Percentiles rank a stretch among this genome's conserved stretches.
phyloP scores from a whole-genome alignment of 2,329 filamentous ascomycete genomes.

The Torrubiellomyces zombiae region DNA sequence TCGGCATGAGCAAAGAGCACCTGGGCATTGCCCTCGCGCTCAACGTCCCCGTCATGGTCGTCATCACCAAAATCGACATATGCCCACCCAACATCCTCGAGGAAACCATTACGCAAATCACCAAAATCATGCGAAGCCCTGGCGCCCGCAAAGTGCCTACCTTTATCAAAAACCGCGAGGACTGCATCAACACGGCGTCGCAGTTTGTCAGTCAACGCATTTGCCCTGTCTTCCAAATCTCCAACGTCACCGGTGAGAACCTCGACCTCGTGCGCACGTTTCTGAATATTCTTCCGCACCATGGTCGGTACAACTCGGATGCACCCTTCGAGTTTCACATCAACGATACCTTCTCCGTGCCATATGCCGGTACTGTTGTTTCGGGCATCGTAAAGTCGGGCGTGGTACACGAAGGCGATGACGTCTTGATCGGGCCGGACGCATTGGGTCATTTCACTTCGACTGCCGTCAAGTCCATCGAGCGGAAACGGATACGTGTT shows the following conservation, averaged over 20 bases:
- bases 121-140: conserved; percentile 82
- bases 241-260: conserved; percentile 87
- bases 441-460: conserved; percentile 75
- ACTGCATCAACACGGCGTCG: conserved; percentile 86
- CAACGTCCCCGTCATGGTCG: conserved; percentile 94
- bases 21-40: conserved; percentile 84
- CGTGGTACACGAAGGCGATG: conserved; percentile 79
- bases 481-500: conserved; percentile 81
- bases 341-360: conserved; percentile 96
- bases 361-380: conserved; percentile 91
- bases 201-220: conserved; percentile 93
- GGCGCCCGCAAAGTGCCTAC: conserved; percentile 91
- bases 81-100: conserved; percentile 90
- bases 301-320: conserved; percentile 78
- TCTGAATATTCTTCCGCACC: conserved; percentile 85
- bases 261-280: conserved; percentile 84
- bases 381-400: conserved; percentile 83
- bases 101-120: conserved; percentile 83
- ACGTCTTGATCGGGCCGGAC: conserved; percentile 77
- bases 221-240: conserved; percentile 94
- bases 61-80: conserved; percentile 96
- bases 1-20: conserved; percentile 98
- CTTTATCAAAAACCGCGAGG: conserved; percentile 80
- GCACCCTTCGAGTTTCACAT: conserved; percentile 88
- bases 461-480: conserved; percentile 80